Conservation (phyloP, 805 yeast species). For the Tetrapisispora arboricola region DNA sequence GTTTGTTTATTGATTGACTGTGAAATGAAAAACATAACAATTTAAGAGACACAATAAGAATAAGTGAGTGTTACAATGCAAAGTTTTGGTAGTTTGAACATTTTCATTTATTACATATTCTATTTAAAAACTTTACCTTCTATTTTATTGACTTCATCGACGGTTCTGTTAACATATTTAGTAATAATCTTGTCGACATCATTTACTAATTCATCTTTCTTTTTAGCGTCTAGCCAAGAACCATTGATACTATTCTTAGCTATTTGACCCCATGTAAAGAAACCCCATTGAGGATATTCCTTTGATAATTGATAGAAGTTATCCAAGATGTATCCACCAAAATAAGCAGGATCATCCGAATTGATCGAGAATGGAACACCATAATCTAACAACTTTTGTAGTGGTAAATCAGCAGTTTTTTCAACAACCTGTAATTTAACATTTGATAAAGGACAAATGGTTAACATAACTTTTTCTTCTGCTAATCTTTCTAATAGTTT, state of each 20-base stretch:
- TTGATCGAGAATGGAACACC: conserved; percentile 66
- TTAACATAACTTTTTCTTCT: conserved; percentile 43
- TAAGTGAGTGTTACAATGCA: no score
- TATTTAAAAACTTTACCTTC: conserved; percentile 2
- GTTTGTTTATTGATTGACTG: no score
- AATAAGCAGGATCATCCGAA: conserved; percentile 74
- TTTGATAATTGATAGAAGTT: conserved; percentile 60
- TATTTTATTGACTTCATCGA: conserved; percentile 1
- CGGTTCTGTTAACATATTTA: conserved; percentile 25
- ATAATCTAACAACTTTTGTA: conserved; percentile 46
- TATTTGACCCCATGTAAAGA: conserved; percentile 51
- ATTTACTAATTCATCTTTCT: conserved; percentile 36
- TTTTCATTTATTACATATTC: no score
- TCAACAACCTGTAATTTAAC: conserved; percentile 65
- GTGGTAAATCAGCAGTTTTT: conserved; percentile 58
- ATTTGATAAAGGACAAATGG: conserved; percentile 72
- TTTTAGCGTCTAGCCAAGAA: conserved; percentile 61
- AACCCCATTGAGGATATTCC: conserved; percentile 47
- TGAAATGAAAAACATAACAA: no score
- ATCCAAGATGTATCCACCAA: conserved; percentile 76
- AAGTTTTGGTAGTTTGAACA: no score
- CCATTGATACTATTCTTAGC: conserved; percentile 61
- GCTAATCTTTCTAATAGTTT: conserved; percentile 50
- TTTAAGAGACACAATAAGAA: no score
- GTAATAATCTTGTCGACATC: conserved; percentile 34